Conservation (phyloP, 2,329 filamentous ascomycete genomes). For the Botrytis fabae region DNA sequence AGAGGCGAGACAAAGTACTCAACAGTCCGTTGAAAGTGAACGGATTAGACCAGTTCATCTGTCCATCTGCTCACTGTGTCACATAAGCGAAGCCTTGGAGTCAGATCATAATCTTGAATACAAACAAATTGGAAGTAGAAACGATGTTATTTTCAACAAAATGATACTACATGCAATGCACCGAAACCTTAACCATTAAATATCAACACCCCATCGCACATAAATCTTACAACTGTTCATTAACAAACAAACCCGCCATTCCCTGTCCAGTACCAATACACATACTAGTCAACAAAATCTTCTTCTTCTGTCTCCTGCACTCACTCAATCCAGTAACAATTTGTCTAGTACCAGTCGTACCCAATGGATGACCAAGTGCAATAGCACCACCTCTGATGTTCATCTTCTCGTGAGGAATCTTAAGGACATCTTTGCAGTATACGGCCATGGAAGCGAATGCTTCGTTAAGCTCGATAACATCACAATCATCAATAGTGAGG, state of each 20-base stretch:
- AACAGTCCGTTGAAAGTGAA: too few relatives aligned
- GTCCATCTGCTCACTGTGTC: background rate
- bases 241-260: conserved; percentile 67
- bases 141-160: background rate
- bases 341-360: conserved; percentile 73
- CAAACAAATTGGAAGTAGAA: background rate
- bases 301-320: conserved; percentile 80
- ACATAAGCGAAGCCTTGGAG: background rate
- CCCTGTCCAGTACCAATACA: conserved; percentile 72
- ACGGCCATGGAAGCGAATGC: conserved; percentile 98
- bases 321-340: conserved; percentile 90
- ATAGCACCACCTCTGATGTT: conserved; percentile 82
- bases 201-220: background rate
- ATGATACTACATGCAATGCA: background rate
- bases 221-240: conserved; percentile 48
- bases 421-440: conserved; percentile 77
- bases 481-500: conserved; percentile 77
- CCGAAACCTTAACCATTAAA: background rate
- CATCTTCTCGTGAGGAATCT: conserved; percentile 73
- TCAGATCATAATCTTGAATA: background rate
- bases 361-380: conserved; percentile 80
- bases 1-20: too few relatives aligned
- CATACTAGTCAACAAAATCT: conserved; percentile 90
- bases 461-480: conserved; percentile 94
- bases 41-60: too few relatives aligned